Evolutionary conservation across 2,329 filamentous ascomycete genomes (phyloP).

Genomic region (Talaromyces sp.): DNA sequence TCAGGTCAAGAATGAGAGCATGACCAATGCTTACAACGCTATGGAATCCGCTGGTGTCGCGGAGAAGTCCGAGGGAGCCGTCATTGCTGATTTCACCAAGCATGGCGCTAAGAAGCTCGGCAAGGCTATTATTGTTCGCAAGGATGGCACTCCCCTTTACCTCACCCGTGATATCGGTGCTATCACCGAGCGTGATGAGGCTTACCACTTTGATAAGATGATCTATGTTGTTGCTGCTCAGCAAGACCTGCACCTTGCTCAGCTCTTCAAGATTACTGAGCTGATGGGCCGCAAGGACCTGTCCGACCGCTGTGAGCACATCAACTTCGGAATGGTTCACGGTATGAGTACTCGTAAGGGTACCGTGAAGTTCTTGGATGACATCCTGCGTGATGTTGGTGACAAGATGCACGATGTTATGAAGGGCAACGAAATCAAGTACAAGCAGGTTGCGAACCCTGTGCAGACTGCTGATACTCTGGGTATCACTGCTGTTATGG

Average conservation of each 20-base stretch:
- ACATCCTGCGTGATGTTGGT: conserved; percentile 75
- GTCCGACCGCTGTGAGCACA: conserved; percentile 61
- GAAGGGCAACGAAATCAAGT: conserved; percentile 87
- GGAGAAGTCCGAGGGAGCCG: conserved; percentile 67
- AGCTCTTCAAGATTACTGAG: conserved; percentile 67
- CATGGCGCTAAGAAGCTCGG: conserved; percentile 69
- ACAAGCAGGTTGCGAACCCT: conserved; percentile 83
- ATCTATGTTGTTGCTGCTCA: conserved; percentile 68
- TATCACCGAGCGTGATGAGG: conserved; percentile 63
- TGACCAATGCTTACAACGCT: conserved; percentile 61
- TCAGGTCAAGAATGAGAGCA: conserved; percentile 64
- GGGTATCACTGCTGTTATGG: conserved; percentile 94
- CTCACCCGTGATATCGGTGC: conserved; percentile 71
- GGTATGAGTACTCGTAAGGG: conserved; percentile 68
- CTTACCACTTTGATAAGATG: conserved; percentile 68
- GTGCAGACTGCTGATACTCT: conserved; percentile 80
- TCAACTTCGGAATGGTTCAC: conserved; percentile 69
- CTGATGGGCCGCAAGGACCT: conserved; percentile 64
- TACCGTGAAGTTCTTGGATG: conserved; percentile 73
- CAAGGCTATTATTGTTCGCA: conserved; percentile 67
- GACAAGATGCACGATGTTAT: conserved; percentile 99
- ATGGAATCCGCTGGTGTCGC: conserved; percentile 64
- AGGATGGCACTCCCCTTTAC: conserved; percentile 69
- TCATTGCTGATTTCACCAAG: conserved; percentile 70
- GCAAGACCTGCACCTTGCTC: conserved; percentile 66